Base-by-base conservation (phyloP, 148 eudicot species). In the Heliamphora exappendiculata region DNA sequence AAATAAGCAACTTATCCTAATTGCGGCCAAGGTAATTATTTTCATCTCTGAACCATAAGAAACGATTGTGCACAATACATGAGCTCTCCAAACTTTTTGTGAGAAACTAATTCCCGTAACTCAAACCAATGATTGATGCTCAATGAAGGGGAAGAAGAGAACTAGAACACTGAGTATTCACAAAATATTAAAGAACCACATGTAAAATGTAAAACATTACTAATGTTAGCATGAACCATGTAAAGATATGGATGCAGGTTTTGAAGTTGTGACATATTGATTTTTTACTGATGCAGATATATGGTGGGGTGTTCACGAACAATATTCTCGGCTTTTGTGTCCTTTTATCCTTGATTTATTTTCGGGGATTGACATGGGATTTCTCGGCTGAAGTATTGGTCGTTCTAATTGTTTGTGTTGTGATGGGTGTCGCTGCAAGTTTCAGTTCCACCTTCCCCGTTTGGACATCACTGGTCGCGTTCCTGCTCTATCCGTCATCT, bases 351-450 rank as follows among this genome's bases (percentile, higher is more conserved):
- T 36, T 85, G 3, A 55, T 85, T 14, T 83, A 75, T 70, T 79
- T 79, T 6, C 53, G 76, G 6, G 86, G 70, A 8, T 69, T 85
- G 71, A 60, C 86, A 2, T 85, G 86, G 86, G 78, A 80, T 62
- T 87, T 85, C 88, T 85, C 90, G 7, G 63, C 83, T 16, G 88
- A 87, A 71, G 84, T 85, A 47, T 62, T 87, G 70, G 76, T 85
- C n/a, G 83, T 85, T 34, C 24, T 87, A 11, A 64, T 85, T n/a
- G 88, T 85, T 24, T 87, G 90, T 68, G 50, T 83, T n/a, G 76
- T 81, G 70, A 77, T 87, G 84, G 90, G 86, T 7, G 79, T 65
- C 7, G 60, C 83, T 13, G 90, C 78, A 24, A 83, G 86, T 74
- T 63, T 79, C 67, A 81, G 88, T 45, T 80, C 86, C 67, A 79